Conservation (phyloP, 495 filamentous ascomycete species). For the Hyaloscypha finlandica region DNA sequence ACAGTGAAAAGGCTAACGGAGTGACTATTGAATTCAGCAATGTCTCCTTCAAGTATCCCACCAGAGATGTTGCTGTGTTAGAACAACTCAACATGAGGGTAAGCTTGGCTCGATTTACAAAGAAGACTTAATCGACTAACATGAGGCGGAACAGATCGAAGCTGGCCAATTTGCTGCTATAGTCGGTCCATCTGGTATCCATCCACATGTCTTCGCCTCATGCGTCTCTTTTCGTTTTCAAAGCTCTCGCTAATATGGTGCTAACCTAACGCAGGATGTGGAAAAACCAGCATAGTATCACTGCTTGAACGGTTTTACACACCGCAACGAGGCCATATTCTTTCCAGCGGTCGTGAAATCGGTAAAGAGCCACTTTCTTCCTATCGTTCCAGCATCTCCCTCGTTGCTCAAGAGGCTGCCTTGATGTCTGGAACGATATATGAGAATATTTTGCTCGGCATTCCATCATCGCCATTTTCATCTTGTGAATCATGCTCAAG, state of each 20-base stretch:
- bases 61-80: conserved; percentile 51
- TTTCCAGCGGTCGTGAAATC: conserved; percentile 52
- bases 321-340: conserved; percentile 49
- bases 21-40: conserved; percentile 54
- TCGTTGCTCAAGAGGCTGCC: conserved; percentile 61
- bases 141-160: conserved; percentile 45
- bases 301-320: conserved; percentile 66
- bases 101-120: conserved; percentile 39
- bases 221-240: not conserved
- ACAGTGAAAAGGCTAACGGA: conserved; percentile 37
- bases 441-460: conserved; percentile 61
- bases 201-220: not conserved
- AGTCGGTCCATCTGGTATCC: conserved; percentile 62
- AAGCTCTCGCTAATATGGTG: not conserved
- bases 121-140: conserved; percentile 45
- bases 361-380: conserved; percentile 41
- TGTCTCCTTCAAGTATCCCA: conserved; percentile 61
- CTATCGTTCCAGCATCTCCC: conserved; percentile 55
- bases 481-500: too few species aligned
- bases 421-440: conserved; percentile 62
- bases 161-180: conserved; percentile 67
- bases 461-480: conserved; percentile 2
- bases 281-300: conserved; percentile 68
- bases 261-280: conserved; percentile 50
- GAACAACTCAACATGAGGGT: conserved; percentile 49